Percentiles rank a stretch among this genome's conserved stretches.
Conservation (phyloP, 208 protist species). For the Angomonas ambiguus region DNA sequence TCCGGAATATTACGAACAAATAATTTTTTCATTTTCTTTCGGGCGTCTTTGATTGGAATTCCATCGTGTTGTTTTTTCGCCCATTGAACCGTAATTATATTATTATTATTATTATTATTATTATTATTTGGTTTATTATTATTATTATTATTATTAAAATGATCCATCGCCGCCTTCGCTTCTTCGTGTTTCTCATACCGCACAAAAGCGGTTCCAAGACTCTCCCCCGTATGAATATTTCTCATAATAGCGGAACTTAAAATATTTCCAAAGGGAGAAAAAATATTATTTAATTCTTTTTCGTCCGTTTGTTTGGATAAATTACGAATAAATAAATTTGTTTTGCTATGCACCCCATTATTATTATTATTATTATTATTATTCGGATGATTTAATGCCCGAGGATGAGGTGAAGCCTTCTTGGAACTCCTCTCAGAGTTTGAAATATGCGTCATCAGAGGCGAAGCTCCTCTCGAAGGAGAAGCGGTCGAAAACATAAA, state of each 20-base stretch:
- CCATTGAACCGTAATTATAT: conserved; percentile 62
- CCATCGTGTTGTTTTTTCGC: conserved; percentile 79
- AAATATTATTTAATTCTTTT: conserved; percentile 30
- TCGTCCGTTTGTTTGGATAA: conserved; percentile 28
- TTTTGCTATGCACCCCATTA: conserved; percentile 16
- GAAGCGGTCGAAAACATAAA: no score
- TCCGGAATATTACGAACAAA: conserved; percentile 85
- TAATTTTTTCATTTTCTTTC: conserved; percentile 64
- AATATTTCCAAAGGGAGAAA: conserved; percentile 43
- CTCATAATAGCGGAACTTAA: conserved; percentile 54
- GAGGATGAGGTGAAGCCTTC: no score
- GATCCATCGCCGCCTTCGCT: conserved; percentile 26
- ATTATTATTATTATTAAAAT: conserved; percentile 10
- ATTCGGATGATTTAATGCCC: neutral
- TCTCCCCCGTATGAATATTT: conserved; percentile 63
- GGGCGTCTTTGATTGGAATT: conserved; percentile 58
- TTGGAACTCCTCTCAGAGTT: no score
- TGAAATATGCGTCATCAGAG: no score
- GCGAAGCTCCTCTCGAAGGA: no score
- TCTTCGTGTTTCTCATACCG: conserved; percentile 37
- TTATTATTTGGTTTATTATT: neutral
- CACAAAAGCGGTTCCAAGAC: conserved; percentile 65
- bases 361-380: neutral
- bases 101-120: conserved; percentile 1
- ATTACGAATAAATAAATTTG: conserved; percentile 60